Conservation (phyloP, 1,284 basidiomycete genomes). For the Stereum hirsutum region DNA sequence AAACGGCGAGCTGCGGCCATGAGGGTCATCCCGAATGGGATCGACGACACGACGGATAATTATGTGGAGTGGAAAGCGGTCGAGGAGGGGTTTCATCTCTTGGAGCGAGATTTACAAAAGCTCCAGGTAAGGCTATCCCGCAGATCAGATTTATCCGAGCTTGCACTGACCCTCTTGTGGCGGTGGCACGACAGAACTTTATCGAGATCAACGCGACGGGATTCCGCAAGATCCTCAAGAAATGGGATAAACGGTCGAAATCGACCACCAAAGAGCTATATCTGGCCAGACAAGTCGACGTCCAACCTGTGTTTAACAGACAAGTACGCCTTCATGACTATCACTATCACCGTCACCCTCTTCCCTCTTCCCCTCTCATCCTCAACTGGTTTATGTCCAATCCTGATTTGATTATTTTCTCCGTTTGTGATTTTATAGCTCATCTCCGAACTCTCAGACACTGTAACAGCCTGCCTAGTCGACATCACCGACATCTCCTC, state of each 20-base stretch:
- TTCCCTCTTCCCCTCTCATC: too few relatives aligned
- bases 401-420: too few relatives aligned
- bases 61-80: conserved; percentile 89
- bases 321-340: conserved; percentile 45
- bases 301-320: conserved; percentile 96
- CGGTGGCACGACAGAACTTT: too few relatives aligned
- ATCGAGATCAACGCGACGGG: conserved; percentile 98
- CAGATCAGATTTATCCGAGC: conserved; percentile 9
- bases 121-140: conserved; percentile 62
- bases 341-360: too few relatives aligned
- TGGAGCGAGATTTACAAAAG: conserved; percentile 95
- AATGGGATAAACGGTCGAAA: conserved; percentile 97
- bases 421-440: conserved; percentile 36
- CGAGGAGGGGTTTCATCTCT: conserved; percentile 91
- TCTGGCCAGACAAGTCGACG: conserved; percentile 93
- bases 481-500: conserved; percentile 84
- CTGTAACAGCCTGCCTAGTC: conserved; percentile 87
- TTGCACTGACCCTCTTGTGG: conserved; percentile 31
- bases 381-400: too few relatives aligned
- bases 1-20: conserved; percentile 82
- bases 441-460: conserved; percentile 92
- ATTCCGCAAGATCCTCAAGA: conserved; percentile 97
- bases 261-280: conserved; percentile 95
- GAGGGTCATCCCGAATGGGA: conserved; percentile 57
- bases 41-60: conserved; percentile 49